Evolutionary conservation across 2,329 filamentous ascomycete genomes (phyloP).

Genomic region (Metarhizium robertsii): DNA sequence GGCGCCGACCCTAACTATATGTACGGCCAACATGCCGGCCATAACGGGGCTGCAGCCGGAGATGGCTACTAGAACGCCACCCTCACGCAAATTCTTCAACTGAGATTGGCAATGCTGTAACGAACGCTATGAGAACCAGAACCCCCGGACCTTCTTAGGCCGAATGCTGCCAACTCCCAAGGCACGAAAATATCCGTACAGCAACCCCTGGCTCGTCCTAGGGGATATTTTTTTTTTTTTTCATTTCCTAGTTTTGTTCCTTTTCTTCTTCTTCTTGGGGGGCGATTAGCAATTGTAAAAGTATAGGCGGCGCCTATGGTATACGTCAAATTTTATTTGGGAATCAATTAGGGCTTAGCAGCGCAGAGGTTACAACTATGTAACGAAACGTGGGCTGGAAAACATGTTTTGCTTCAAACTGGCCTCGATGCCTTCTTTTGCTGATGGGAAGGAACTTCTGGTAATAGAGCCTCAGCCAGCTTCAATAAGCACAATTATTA

Average conservation of each 20-base stretch:
- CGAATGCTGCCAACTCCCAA: conserved; percentile 7
- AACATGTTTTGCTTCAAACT: background rate
- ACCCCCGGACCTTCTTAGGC: background rate
- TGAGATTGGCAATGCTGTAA: background rate
- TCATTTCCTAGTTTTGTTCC: background rate
- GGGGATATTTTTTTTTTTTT: background rate
- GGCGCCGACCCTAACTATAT: conserved; percentile 37
- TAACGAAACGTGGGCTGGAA: background rate
- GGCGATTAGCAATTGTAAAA: conserved; percentile 4
- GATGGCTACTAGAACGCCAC: conserved; percentile 37
- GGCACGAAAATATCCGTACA: conserved; percentile 4
- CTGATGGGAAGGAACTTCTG: conserved; percentile 87
- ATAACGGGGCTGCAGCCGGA: conserved; percentile 46
- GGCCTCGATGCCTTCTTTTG: conserved; percentile 32
- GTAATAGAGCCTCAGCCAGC: conserved; percentile 48
- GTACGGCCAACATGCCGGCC: conserved; percentile 43
- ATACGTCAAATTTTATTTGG: background rate
- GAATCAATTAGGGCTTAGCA: background rate
- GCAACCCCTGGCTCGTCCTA: background rate
- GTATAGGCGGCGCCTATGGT: conserved; percentile 5
- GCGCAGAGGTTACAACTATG: background rate
- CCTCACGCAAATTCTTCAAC: background rate
- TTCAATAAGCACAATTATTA: background rate
- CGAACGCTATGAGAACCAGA: background rate
- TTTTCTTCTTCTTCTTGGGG: background rate